Base-by-base conservation (phyloP, 2,329 filamentous ascomycete genomes). In the Teratosphaeria destructans region DNA sequence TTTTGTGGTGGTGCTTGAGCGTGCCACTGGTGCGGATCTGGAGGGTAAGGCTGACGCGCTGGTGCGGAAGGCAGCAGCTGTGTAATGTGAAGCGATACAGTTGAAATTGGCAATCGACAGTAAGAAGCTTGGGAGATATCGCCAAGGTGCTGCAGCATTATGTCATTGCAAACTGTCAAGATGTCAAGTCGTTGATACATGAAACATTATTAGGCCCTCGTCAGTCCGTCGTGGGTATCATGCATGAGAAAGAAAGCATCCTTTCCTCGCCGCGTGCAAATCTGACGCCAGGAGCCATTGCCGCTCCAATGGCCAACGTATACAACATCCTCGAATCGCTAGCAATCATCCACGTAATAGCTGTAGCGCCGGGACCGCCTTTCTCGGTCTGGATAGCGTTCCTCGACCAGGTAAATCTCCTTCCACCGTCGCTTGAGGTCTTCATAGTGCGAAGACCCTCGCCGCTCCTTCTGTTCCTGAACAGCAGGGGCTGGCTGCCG, bases 401-500 rank as follows among this genome's bases (percentile, higher is more conserved):
- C 71, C 62, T 76, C 74, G 57, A 76, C 72, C 43, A 67, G 67
- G 70, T 76, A 76, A 59, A 67, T 65, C 60, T 71, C 68, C 43
- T 57, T 58, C 55, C 70, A 69, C 62, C 71, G 71, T 37, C 70
- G 69, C 54, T 72, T 70, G 27, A 74, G 55, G 59, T 76, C 75
- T 59, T 73, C 67, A 59, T 72, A 73, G 67, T 76, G 76, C 54
- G 76, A 68, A 14, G 74, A 76, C 16, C 75, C 74, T 55, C 74
- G 72, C 68, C 73, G 66, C 63, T 65, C 62, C 47, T 63, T 57
- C 52, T 29, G 55, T 56, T 14, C 32, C 37, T 34, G 8, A 4
- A 57, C 23, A 27, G 57, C 43, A 60, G 57, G n/a, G n/a, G 29
- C 27, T 26, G 14, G 12, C 29, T 39, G 27, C 37, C 53, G 55